Percentiles rank a stretch among this genome's conserved stretches.
These are phyloP conservation scores for Coelomomyces lativittatus DNA, from an alignment of 371 early-diverging fungal species.

Conservation along the genomic window DNA sequence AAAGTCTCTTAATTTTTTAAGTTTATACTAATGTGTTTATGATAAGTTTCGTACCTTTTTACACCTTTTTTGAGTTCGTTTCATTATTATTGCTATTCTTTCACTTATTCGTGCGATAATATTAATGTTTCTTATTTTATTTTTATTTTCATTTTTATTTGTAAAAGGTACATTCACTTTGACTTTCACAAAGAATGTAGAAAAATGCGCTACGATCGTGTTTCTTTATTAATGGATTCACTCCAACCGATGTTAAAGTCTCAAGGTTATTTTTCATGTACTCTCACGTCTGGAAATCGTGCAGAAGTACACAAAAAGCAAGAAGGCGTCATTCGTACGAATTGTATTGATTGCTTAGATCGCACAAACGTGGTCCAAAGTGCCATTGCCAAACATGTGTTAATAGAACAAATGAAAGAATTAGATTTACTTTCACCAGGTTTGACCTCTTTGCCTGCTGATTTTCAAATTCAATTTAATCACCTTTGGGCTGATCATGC, in stretches of 20 bases:
- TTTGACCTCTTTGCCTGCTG: conserved; percentile 29
- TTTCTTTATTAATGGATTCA: conserved; percentile 53
- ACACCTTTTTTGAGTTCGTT: too few relatives aligned
- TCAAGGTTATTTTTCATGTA: conserved; percentile 32
- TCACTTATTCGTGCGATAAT: too few relatives aligned
- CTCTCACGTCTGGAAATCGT: neutral
- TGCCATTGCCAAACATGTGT: conserved; percentile 7
- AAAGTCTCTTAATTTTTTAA: too few relatives aligned
- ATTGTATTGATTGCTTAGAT: conserved; percentile 99
- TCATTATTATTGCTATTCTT: too few relatives aligned
- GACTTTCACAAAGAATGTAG: conserved; percentile 91
- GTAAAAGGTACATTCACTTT: conserved; percentile 60
- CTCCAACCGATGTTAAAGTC: conserved; percentile 43
- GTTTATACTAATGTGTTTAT: too few relatives aligned
- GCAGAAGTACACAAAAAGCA: conserved; percentile 31
- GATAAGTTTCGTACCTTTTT: too few relatives aligned
- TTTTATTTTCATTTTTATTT: neutral
- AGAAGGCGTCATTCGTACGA: conserved; percentile 74
- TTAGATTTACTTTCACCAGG: conserved; percentile 33
- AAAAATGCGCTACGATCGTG: conserved; percentile 69
- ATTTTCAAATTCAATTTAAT: conserved; percentile 3
- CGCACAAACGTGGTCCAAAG: conserved; percentile 6
- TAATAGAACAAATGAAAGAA: conserved; percentile 47
- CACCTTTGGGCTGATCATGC: conserved; percentile 96
- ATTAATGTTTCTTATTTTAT: neutral